These are phyloP conservation scores for Rubus parviflorus DNA, from an alignment of 306 rosid genomes.

Conservation along the genomic window DNA sequence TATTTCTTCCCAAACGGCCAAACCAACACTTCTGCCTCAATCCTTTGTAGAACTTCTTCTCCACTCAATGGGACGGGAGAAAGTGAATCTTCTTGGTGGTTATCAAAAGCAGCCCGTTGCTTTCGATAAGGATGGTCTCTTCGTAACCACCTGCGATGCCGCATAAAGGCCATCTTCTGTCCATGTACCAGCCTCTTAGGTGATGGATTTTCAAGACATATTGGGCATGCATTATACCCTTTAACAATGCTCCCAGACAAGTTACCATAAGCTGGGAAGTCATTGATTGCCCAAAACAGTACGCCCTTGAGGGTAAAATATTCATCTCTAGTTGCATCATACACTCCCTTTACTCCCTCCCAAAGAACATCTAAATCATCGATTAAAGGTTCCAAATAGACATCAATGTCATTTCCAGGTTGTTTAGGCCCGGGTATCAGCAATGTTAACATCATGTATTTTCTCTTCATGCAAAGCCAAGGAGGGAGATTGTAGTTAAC, in stretches of 20 bases:
- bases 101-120: neutral
- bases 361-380: neutral
- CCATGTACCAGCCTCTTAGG: neutral
- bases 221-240: neutral
- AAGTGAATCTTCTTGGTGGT: neutral
- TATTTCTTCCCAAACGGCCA: neutral
- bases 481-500: too few relatives aligned
- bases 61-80: neutral
- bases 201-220: neutral
- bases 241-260: neutral
- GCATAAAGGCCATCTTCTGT: neutral
- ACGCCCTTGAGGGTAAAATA: neutral
- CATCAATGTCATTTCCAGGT: slow-evolving; percentile 29
- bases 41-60: neutral
- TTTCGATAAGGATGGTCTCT: neutral
- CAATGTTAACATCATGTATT: neutral
- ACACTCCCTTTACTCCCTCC: neutral
- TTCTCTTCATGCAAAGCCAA: too few relatives aligned
- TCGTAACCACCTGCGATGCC: neutral
- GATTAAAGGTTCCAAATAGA: neutral
- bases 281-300: neutral
- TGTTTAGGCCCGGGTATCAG: slow-evolving; percentile 11
- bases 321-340: neutral
- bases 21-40: neutral
- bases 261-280: neutral